Evolutionary conservation across 805 yeast species (phyloP), one percentile per base, ranked within the genome.

Genomic region (Saccharomycopsis sp.): DNA sequence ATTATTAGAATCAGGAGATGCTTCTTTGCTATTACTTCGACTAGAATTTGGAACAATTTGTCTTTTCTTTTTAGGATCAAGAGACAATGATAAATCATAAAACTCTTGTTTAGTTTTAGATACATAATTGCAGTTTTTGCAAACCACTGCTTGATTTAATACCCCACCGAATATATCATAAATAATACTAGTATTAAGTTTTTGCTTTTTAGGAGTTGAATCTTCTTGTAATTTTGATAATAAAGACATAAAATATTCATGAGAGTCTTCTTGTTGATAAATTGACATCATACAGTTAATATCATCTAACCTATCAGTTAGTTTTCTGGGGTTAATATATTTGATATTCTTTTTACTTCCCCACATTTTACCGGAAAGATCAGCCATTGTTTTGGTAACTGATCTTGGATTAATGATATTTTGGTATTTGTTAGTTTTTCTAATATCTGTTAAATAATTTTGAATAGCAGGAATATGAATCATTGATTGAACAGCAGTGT

Each of bases 221-320:
- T 88, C 96, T 55, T 88, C 96, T 60, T 88, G 97, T 39, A 88
- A 62, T 39, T 96, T 64, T 5, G 89, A 75, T 69, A 88, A 70
- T 46, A 88, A 64, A 10, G 95, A 84, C 96, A 88, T 88, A 58
- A 81, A 85, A 62, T 88, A 92, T 61, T 92, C 98, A 60, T 92
- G 98, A 1, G 95, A 82, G 60, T 92, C 98, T 60, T 92, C 97
- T 59, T 92, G 98, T 60, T 86, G 88, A 95, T 95, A 88, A 57
- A 79, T 92, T 34, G 87, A 77, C 95, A 88, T 86, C 95, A 85
- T 84, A 57, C 95, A 85, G 59, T 87, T 87, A 52, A 89, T 85
- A 52, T 85, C 95, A 37, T 72, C 83, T 42, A 84, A 64, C 49
- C 86, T 69, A 38, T 68, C 67, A 44, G 84, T 79, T 51, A 87